Base-by-base conservation (phyloP, 1,139 yeast species). In the Suzukiozyma palmioleophila region DNA sequence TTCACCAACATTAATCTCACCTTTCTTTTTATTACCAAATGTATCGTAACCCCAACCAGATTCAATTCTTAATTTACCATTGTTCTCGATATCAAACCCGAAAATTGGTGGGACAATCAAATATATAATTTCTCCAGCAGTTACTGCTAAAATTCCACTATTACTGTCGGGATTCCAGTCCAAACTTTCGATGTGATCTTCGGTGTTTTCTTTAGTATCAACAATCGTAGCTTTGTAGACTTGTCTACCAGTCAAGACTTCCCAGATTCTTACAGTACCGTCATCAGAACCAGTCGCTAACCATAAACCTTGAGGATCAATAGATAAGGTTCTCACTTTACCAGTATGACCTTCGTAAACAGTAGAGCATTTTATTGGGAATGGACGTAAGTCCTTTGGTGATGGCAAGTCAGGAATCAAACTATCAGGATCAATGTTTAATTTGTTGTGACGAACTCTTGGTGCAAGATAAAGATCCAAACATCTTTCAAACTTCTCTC, bases 261-360 rank as follows among this genome's bases (percentile, higher is more conserved):
- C 99, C 98, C 98, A 92, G 14, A 92, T 75, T 53, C 96, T 76
- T n/a, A 92, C 89, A 21, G 90, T 77, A 38, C 97, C 97, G 60
- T 92, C 99, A 59, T 92, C 98, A 21, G 96, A 86, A 41, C 97
- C 98, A 8, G 98, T 92, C 16, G 98, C 98, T 47, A 92, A 70
- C 92, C 96, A 92, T 52, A 85, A 73, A 8, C 98, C 99, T 38
- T 81, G 75, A 39, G 96, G 95, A 59, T 92, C 96, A 38, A 90
- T 76, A 10, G 92, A 79, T 32, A 92, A 60, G 2, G 94, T 73
- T 61, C 98, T 81, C 39, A 94, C 82, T 53, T 83, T 83, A 37
- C 84, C 95, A 33, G 69, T 66, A 58, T 92, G 98, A 26, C 98
- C 98, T 46, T 73, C 73, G 61, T 79, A 92, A 2, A 81, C 64